Conservation (phyloP, 139 green algal genomes). For the Helicosporidium sp. region DNA sequence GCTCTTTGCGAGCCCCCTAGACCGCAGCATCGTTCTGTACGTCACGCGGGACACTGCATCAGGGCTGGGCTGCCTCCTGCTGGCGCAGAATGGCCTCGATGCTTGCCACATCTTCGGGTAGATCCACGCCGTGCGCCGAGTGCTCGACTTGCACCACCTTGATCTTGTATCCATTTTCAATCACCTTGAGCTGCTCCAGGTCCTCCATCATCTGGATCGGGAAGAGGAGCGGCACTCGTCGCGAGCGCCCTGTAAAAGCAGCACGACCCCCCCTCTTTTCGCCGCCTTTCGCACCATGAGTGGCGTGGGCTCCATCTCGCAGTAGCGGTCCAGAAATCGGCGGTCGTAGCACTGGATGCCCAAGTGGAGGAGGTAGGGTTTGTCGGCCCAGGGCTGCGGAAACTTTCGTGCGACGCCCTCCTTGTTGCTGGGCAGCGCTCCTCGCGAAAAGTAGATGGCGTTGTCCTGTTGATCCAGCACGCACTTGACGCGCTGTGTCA, state of each 20-base stretch:
- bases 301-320: conserved; percentile 25
- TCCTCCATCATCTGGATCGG: conserved; percentile 43
- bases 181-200: conserved; percentile 52
- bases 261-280: not conserved
- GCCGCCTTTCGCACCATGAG: conserved; percentile 18
- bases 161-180: conserved; percentile 57
- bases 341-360: conserved; percentile 45
- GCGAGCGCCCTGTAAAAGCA: too few relatives aligned
- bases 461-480: conserved; percentile 36
- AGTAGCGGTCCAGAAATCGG: conserved; percentile 35
- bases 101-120: conserved; percentile 33
- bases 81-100: conserved; percentile 31
- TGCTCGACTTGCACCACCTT: conserved; percentile 44
- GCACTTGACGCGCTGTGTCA: conserved; percentile 41
- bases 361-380: conserved; percentile 44
- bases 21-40: too few relatives aligned
- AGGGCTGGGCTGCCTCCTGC: too few relatives aligned
- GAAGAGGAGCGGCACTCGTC: too few relatives aligned
- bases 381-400: conserved; percentile 18
- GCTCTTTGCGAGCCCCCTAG: too few relatives aligned
- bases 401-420: conserved; percentile 16
- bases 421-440: conserved; percentile 53
- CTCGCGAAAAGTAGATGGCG: conserved; percentile 52
- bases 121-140: conserved; percentile 40
- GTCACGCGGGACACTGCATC: too few relatives aligned